phyloP scores from a whole-genome alignment of 345 rosid species.

The Citrus trifoliata region DNA sequence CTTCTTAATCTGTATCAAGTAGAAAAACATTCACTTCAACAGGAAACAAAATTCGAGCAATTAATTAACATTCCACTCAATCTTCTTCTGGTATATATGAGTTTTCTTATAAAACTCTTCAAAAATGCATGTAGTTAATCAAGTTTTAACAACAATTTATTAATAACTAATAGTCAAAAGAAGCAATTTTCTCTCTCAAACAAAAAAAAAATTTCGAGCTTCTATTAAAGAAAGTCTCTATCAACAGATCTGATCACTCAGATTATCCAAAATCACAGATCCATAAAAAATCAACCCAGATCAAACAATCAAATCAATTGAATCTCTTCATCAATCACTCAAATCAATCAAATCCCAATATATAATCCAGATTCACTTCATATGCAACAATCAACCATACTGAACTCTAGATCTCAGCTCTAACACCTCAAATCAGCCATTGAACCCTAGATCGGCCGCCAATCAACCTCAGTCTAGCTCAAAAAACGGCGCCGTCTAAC shows the following conservation, averaged over 20 bases:
- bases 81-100: not conserved
- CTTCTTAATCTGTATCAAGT: not conserved
- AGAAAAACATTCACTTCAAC: not conserved
- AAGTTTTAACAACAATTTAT: too few species aligned
- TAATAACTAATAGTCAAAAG: not conserved
- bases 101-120: too few species aligned
- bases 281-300: slow-evolving; percentile 9
- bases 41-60: not conserved
- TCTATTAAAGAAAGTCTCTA: not conserved
- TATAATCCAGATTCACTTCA: not conserved
- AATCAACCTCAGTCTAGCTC: not conserved
- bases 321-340: not conserved
- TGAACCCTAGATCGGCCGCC: slow-evolving; percentile 9
- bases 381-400: not conserved
- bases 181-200: not conserved
- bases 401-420: slow-evolving; percentile 25
- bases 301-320: slow-evolving; percentile 14
- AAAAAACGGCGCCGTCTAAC: not conserved
- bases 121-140: not conserved
- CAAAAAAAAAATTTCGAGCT: not conserved
- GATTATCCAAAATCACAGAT: slow-evolving; percentile 13
- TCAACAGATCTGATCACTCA: not conserved
- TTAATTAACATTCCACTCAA: not conserved
- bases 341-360: not conserved
- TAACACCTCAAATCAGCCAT: not conserved